These are phyloP conservation scores for Entrophospora sp. DNA, from an alignment of 192 early-diverging fungal genomes.

Conservation along the genomic window DNA sequence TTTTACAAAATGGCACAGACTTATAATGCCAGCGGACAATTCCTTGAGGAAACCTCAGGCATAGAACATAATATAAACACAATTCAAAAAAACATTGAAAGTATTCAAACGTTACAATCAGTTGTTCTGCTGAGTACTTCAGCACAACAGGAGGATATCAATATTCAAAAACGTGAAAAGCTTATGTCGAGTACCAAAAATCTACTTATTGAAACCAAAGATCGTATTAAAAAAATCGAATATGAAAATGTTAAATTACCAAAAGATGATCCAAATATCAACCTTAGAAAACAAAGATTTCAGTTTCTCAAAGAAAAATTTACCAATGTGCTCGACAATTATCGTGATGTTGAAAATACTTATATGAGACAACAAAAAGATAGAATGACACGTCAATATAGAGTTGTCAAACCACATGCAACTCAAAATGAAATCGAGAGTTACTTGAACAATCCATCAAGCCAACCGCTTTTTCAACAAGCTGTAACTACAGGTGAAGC, in stretches of 20 bases:
- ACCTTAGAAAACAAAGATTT: background rate
- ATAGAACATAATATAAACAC: background rate
- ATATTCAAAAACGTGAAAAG: background rate
- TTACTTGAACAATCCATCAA: slow-evolving; percentile 43
- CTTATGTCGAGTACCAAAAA: background rate
- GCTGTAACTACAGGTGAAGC: slow-evolving; percentile 65
- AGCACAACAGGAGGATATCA: background rate
- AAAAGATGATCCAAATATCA: background rate
- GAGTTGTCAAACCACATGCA: slow-evolving; percentile 79
- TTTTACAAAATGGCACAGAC: too few species aligned
- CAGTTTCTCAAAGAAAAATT: slow-evolving; percentile 48
- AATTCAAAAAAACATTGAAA: background rate
- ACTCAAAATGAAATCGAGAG: slow-evolving; percentile 65
- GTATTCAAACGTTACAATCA: slow-evolving; percentile 5
- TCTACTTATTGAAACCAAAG: slow-evolving; percentile 3
- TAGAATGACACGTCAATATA: slow-evolving; percentile 69
- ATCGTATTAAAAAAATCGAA: slow-evolving; percentile 17
- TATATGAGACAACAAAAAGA: slow-evolving; percentile 77
- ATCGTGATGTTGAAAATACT: slow-evolving; percentile 64
- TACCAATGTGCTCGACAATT: slow-evolving; percentile 58
- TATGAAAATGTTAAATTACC: slow-evolving; percentile 13
- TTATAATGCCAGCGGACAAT: too few species aligned
- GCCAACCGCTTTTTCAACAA: slow-evolving; percentile 23
- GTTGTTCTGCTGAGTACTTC: slow-evolving; percentile 1
- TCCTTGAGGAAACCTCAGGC: background rate